phyloP scores from a whole-genome alignment of 2,329 filamentous ascomycete species.

The Hypoxylon sp. region DNA sequence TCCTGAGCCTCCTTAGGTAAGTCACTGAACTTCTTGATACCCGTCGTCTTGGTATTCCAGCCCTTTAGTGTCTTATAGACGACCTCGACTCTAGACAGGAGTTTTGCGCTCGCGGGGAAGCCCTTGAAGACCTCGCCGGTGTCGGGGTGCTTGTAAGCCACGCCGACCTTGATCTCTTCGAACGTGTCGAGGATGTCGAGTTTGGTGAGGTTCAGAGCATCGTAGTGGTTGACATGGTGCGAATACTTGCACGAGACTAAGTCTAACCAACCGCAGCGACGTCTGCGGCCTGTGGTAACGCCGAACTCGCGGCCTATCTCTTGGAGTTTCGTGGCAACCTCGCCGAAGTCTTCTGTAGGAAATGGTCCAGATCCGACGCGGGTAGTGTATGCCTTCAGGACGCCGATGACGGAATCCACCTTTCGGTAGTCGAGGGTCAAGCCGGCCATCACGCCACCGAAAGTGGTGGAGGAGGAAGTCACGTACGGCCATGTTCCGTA shows the following conservation, averaged over 20 bases:
- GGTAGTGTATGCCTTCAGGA: conserved; percentile 75
- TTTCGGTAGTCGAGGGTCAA: conserved; percentile 32
- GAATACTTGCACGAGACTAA: conserved; percentile 78
- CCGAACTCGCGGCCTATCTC: conserved; percentile 50
- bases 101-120: conserved; percentile 66
- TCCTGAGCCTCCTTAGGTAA: conserved; percentile 74
- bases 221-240: conserved; percentile 75
- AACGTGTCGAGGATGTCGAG: conserved; percentile 77
- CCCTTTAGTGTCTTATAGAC: conserved; percentile 78
- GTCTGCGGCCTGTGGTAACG: conserved; percentile 63
- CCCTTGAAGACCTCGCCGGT: conserved; percentile 66
- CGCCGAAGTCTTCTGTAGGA: conserved; percentile 67
- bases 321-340: conserved; percentile 59
- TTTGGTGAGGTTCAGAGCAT: conserved; percentile 36
- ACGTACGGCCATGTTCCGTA: conserved; percentile 73
- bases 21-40: conserved; percentile 71
- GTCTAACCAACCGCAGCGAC: conserved; percentile 74
- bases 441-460: conserved; percentile 39
- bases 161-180: conserved; percentile 67
- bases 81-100: conserved; percentile 73
- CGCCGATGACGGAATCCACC: conserved; percentile 66
- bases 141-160: conserved; percentile 72
- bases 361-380: conserved; percentile 72
- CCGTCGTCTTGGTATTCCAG: conserved; percentile 75
- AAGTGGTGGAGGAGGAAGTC: conserved; percentile 52